Evolutionary conservation across 805 yeast species (phyloP), one percentile per base, ranked within the genome.

Genomic region (Ogataea philodendri): DNA sequence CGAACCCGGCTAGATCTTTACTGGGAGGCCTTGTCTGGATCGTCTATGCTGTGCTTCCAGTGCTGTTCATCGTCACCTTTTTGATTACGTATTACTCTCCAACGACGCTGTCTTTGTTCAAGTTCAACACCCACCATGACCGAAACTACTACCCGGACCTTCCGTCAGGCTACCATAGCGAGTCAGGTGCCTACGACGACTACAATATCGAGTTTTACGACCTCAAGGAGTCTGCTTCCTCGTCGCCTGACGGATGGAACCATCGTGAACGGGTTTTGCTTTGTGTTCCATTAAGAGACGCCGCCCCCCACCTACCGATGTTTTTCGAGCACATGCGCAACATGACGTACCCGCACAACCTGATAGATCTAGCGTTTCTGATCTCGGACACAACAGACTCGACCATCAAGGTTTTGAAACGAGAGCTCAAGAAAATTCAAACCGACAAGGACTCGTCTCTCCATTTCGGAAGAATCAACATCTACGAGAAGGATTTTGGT

Each of bases 201-300:
- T 53, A 59, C 36, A 59, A 58, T 26, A 86, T 85, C 8, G 79
- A 74, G 48, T 84, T 74, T 51, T 86, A 79, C 57, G 97, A 89
- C 56, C 65, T 89, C 51, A 70, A 67, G 13, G 72, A 81, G 42
- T 78, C 76, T 48, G 68, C 64, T 30, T 88, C 93, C 5, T 61
- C 81, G 9, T 28, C 46, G 3, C 71, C 71, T 5, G 72, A 78
- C 35, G 96, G 96, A 6, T 83, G 93, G 93, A 83, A 81, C 49
- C 65, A 69, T 30, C 76, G 73, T 9, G 96, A 89, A 55, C 69
- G 95, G 31, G 81, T 88, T 14, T 65, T 88, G 40, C 84, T 86
- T 48, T 78, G 90, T 48, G 95, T 89, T 8, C 97, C 97, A 5
- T 68, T 88, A 48, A 76, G 97, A 65, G 96, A 89, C 59, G 97